These are phyloP conservation scores for Sphaceloma murrayae DNA, from an alignment of 2,329 filamentous ascomycete genomes.

Conservation along the genomic window DNA sequence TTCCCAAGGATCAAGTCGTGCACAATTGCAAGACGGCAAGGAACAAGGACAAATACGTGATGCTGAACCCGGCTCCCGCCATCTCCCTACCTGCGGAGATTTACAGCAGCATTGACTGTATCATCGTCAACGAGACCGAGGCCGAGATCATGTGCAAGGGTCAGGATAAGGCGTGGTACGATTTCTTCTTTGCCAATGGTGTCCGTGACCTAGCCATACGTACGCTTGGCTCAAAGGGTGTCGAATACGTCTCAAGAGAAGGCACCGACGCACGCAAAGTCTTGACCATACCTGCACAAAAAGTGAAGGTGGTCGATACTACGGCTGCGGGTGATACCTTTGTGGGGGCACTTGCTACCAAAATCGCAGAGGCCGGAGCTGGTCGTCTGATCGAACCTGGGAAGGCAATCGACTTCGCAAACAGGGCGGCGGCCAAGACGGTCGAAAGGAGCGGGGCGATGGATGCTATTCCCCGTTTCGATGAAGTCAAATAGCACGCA, in stretches of 20 bases:
- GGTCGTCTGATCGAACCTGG: conserved; percentile 40
- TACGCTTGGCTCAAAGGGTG: conserved; percentile 74
- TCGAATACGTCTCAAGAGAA: conserved; percentile 45
- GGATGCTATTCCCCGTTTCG: conserved; percentile 59
- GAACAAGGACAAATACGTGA: conserved; percentile 35
- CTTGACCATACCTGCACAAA: conserved; percentile 43
- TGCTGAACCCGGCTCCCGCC: conserved; percentile 76
- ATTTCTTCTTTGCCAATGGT: conserved; percentile 56
- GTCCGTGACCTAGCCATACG: conserved; percentile 72
- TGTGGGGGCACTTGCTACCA: conserved; percentile 75
- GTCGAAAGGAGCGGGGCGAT: conserved; percentile 57
- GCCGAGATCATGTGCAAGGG: conserved; percentile 59
- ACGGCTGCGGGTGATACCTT: conserved; percentile 94
- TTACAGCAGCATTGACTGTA: conserved; percentile 60
- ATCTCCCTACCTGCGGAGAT: conserved; percentile 55
- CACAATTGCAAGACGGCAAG: conserved; percentile 27
- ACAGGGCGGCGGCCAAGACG: conserved; percentile 54
- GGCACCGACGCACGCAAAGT: conserved; percentile 1
- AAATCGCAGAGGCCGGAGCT: conserved; percentile 48
- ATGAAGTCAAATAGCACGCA: too few relatives aligned
- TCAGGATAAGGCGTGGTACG: conserved; percentile 28
- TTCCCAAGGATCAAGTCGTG: conserved; percentile 34
- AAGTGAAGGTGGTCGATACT: conserved; percentile 77
- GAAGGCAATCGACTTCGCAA: conserved; percentile 51
- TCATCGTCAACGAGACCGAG: conserved; percentile 88